Evolutionary conservation across 352 stramenopile genomes (phyloP).

Genomic region (Globisporangium nodosum): DNA sequence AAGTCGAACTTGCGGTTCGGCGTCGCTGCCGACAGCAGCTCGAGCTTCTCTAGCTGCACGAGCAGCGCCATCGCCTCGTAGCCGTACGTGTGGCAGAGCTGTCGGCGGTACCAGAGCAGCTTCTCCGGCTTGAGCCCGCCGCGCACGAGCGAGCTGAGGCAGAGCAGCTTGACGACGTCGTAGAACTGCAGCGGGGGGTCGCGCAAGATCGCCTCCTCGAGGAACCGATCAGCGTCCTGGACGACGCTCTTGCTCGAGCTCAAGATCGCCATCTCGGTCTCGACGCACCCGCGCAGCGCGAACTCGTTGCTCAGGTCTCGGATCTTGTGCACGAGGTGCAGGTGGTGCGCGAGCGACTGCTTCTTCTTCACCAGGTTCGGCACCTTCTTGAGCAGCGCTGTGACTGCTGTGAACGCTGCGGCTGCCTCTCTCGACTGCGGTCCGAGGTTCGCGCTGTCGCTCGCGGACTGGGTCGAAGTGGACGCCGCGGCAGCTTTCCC

Average conservation of each 20-base stretch:
- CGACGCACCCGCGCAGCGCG: slow-evolving; percentile 55
- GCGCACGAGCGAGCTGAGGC: slow-evolving; percentile 63
- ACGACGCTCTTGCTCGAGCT: slow-evolving; percentile 40
- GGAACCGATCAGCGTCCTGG: slow-evolving; percentile 60
- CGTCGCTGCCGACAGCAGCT: slow-evolving; percentile 31
- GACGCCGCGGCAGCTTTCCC: not conserved
- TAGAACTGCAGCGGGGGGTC: slow-evolving; percentile 64
- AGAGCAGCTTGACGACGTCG: slow-evolving; percentile 74
- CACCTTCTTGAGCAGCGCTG: slow-evolving; percentile 49
- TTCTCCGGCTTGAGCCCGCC: slow-evolving; percentile 54
- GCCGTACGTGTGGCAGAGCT: slow-evolving; percentile 83
- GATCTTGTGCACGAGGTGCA: slow-evolving; percentile 62
- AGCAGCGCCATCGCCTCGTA: slow-evolving; percentile 62
- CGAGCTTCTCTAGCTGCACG: slow-evolving; percentile 67
- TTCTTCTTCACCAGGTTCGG: slow-evolving; percentile 77
- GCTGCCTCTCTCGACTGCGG: not conserved
- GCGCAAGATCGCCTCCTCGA: slow-evolving; percentile 65
- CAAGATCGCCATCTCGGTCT: slow-evolving; percentile 82
- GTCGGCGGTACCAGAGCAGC: slow-evolving; percentile 60
- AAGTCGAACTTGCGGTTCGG: slow-evolving; percentile 65
- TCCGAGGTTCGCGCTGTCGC: not conserved
- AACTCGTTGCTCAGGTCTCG: slow-evolving; percentile 50
- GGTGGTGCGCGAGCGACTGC: slow-evolving; percentile 50
- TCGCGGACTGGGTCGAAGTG: not conserved
- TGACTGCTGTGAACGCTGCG: slow-evolving; percentile 36